Percentiles rank a stretch among this genome's conserved stretches.
phyloP scores from a whole-genome alignment of 164 flowering plant species.

The Stephania japonica region DNA sequence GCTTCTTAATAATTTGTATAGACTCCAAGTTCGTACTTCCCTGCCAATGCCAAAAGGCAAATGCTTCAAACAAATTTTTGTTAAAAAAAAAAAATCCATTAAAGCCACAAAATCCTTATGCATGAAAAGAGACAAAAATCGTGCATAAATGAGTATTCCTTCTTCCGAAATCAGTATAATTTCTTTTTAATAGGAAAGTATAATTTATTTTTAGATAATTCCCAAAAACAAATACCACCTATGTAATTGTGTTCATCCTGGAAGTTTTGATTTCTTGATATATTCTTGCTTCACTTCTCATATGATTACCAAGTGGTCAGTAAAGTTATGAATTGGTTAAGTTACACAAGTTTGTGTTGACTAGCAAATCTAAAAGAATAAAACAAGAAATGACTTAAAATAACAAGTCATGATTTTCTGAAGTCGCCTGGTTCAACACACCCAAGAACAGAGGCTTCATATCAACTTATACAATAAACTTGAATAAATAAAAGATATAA shows the following conservation, averaged over 20 bases:
- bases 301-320: no score
- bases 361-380: not conserved
- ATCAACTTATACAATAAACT: no score
- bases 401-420: not conserved
- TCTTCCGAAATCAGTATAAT: no score
- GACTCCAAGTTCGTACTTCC: constrained; percentile 96
- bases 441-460: not conserved
- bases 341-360: not conserved
- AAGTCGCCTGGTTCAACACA: not conserved
- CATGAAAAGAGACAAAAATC: not conserved
- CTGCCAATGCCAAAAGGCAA: constrained; percentile 33
- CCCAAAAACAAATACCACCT: no score
- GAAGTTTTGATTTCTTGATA: no score
- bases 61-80: constrained; percentile 9
- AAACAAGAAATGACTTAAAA: not conserved
- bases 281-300: no score
- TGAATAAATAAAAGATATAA: no score
- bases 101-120: not conserved
- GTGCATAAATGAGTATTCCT: no score
- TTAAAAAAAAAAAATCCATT: not conserved
- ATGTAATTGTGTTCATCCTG: no score
- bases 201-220: no score
- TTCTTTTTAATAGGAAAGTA: no score
- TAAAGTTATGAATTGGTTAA: not conserved
- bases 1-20: constrained; percentile 94